These are phyloP conservation scores for Chlamydomonas eustigma DNA, from an alignment of 139 green algal species.

Conservation along the genomic window DNA sequence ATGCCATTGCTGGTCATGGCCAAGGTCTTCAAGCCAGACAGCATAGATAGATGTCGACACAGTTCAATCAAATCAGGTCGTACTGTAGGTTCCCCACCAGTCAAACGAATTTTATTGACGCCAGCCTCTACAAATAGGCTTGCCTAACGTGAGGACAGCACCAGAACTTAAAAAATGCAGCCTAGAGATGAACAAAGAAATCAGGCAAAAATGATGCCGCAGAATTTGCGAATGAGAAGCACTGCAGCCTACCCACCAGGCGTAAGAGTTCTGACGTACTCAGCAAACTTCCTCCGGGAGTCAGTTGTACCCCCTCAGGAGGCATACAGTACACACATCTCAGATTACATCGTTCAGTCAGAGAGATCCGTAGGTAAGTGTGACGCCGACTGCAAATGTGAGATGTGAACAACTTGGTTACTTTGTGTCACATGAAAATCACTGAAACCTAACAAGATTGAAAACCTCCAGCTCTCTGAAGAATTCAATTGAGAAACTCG, in stretches of 20 bases:
- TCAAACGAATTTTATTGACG: constrained; percentile 93
- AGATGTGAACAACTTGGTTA: neutral
- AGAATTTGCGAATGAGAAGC: neutral
- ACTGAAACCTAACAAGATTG: neutral
- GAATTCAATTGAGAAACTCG: neutral
- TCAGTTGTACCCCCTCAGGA: constrained; percentile 88
- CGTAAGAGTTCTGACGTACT: constrained; percentile 71
- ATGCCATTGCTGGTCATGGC: constrained; percentile 95
- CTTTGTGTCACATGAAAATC: neutral
- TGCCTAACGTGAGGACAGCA: constrained; percentile 18
- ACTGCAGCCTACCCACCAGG: constrained; percentile 48
- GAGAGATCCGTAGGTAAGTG: constrained; percentile 94
- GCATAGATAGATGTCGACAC: constrained; percentile 29
- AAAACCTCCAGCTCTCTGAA: neutral
- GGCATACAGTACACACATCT: constrained; percentile 99
- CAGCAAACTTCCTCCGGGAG: constrained; percentile 58
- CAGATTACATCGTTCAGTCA: constrained; percentile 99
- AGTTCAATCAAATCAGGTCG: constrained; percentile 65
- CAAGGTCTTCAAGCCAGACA: constrained; percentile 61
- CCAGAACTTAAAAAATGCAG: neutral
- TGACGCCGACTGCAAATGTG: constrained; percentile 60
- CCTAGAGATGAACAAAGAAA: neutral
- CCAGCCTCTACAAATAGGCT: constrained; percentile 76
- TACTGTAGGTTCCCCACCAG: constrained; percentile 95
- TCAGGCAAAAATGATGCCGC: neutral